These are phyloP conservation scores for Lactarius akahatsu DNA, from an alignment of 768 basidiomycete species.

Conservation along the genomic window DNA sequence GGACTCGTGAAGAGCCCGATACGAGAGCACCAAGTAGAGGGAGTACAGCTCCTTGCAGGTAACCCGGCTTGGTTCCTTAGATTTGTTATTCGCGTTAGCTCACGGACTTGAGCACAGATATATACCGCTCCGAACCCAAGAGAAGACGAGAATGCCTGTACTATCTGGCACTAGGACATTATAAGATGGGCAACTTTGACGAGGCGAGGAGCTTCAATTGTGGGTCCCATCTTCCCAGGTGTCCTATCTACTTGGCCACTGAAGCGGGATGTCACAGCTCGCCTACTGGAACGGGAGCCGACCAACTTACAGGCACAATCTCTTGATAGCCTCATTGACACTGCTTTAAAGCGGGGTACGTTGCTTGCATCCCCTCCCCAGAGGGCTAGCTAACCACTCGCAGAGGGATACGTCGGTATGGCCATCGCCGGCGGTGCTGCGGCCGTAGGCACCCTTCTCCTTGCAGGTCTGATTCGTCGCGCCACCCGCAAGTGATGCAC, in stretches of 20 bases:
- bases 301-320: conserved; percentile 91
- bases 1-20: conserved; percentile 90
- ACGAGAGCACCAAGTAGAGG: conserved; percentile 85
- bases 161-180: conserved; percentile 94
- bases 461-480: conserved; percentile 84
- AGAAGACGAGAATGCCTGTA: conserved; percentile 94
- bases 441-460: conserved; percentile 72
- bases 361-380: conserved; percentile 10
- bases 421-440: conserved; percentile 90
- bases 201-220: conserved; percentile 93
- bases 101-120: conserved; percentile 50
- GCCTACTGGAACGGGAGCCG: conserved; percentile 90
- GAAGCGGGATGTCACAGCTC: conserved; percentile 45
- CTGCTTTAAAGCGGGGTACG: conserved; percentile 77
- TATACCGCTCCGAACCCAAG: conserved; percentile 84
- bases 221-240: conserved; percentile 40
- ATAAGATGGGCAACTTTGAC: conserved; percentile 93
- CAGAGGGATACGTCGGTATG: conserved; percentile 99
- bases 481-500: conserved; percentile 49
- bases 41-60: conserved; percentile 91
- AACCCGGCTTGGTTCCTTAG: conserved; percentile 17
- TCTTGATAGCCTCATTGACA: conserved; percentile 80
- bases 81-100: conserved; percentile 1
- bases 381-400: conserved; percentile 8
- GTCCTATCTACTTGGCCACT: not conserved